These are phyloP conservation scores for Gynandropsis gynandra DNA, from an alignment of 345 rosid species.

Conservation along the genomic window DNA sequence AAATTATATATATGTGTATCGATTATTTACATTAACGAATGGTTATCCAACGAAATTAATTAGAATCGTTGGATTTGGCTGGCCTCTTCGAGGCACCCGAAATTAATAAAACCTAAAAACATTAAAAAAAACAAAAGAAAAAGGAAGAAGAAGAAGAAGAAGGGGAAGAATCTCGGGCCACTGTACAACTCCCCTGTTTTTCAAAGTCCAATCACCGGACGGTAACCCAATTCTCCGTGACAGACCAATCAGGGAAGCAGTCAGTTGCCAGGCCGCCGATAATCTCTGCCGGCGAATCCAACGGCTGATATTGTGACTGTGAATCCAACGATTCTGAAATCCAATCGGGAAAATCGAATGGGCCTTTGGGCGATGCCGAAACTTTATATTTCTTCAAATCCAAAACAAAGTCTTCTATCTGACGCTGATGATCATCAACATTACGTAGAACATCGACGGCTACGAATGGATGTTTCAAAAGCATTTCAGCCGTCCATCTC, in stretches of 20 bases:
- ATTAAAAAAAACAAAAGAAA: too few species aligned
- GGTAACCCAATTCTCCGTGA: constrained; percentile 28
- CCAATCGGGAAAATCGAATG: constrained; percentile 43
- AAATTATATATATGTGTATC: too few species aligned
- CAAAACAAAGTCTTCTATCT: constrained; percentile 1
- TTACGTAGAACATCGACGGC: constrained; percentile 19
- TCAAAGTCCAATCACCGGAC: constrained; percentile 23
- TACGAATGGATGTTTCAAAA: constrained; percentile 57
- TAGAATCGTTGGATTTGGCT: too few species aligned
- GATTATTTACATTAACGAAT: too few species aligned
- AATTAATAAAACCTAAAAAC: too few species aligned
- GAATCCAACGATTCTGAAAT: constrained; percentile 23
- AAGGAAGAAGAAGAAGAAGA: too few species aligned
- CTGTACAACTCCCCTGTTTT: background rate
- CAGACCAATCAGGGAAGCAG: constrained; percentile 34
- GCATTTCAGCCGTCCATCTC: constrained; percentile 87
- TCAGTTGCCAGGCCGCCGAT: constrained; percentile 21
- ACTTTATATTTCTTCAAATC: constrained; percentile 3
- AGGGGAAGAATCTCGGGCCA: too few species aligned
- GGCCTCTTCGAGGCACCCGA: too few species aligned
- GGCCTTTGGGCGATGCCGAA: constrained; percentile 35
- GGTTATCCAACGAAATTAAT: too few species aligned
- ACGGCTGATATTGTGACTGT: constrained; percentile 19
- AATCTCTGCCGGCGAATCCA: constrained; percentile 25
- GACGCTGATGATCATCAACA: constrained; percentile 1